phyloP scores from a whole-genome alignment of 129 eudicot genomes.

The Tagetes erecta region DNA sequence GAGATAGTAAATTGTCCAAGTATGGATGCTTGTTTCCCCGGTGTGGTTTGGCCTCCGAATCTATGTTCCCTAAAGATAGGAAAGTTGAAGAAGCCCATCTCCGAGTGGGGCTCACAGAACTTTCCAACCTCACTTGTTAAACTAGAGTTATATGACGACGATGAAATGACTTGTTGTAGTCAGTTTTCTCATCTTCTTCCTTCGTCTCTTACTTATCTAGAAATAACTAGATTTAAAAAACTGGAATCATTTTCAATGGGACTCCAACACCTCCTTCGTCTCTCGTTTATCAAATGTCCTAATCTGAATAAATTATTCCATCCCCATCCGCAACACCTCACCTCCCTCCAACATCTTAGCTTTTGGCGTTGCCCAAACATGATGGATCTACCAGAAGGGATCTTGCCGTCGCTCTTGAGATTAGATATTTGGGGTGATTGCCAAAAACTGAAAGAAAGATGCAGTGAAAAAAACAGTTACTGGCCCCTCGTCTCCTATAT shows the following conservation, averaged over 20 bases:
- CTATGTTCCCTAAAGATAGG: background rate
- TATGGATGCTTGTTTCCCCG: slow-evolving; percentile 8
- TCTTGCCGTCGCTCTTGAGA: slow-evolving; percentile 19
- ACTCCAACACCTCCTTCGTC: slow-evolving; percentile 8
- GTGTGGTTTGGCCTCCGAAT: slow-evolving; percentile 24
- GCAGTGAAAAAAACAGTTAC: background rate
- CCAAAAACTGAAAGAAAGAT: slow-evolving; percentile 4
- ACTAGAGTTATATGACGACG: background rate
- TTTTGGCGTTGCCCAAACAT: background rate
- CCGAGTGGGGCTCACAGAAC: slow-evolving; percentile 21
- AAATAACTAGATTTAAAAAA: background rate
- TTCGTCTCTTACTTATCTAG: background rate
- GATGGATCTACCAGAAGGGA: background rate
- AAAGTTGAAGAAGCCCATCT: background rate
- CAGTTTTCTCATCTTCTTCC: slow-evolving; percentile 14
- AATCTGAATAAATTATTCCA: background rate
- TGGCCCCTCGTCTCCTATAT: slow-evolving; percentile 22
- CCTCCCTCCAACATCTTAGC: background rate
- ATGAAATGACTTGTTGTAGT: background rate
- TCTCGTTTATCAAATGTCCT: background rate
- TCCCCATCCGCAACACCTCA: slow-evolving; percentile 18
- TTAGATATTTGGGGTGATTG: background rate
- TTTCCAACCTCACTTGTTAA: slow-evolving; percentile 21
- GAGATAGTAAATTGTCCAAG: background rate
- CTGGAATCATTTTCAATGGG: slow-evolving; percentile 9